A percentile compares a stretch with the other conserved stretches of the same genome.
These are phyloP conservation scores for Ichthyophthirius multifiliis DNA, from an alignment of 169 alveolate genomes.

Conservation along the genomic window DNA sequence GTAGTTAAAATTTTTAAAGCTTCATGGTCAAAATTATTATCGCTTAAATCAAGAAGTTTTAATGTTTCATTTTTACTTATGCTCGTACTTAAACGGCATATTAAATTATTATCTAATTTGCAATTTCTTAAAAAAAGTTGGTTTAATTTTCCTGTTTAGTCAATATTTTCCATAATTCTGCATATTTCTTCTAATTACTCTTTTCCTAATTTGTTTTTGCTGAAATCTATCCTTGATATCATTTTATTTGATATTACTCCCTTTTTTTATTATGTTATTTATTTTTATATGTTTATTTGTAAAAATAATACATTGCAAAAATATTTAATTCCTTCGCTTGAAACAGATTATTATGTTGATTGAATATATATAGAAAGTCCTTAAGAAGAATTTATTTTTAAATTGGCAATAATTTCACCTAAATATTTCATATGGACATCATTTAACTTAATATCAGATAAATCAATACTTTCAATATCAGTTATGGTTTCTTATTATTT, in stretches of 20 bases:
- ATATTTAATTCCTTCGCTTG: not conserved
- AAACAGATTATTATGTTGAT: not conserved
- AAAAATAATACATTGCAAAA: not conserved
- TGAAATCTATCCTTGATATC: not conserved
- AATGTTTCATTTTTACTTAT: not conserved
- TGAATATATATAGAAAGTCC: not conserved
- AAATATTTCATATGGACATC: not conserved
- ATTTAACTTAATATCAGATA: not conserved
- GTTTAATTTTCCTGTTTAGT: not conserved
- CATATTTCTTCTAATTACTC: conserved; percentile 1
- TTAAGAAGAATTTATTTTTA: not conserved
- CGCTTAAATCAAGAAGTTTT: not conserved
- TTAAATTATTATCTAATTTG: not conserved
- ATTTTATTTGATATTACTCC: not conserved
- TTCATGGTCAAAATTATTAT: not conserved
- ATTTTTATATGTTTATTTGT: not conserved
- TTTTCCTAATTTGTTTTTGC: not conserved
- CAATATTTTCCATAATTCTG: not conserved
- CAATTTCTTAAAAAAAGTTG: not conserved
- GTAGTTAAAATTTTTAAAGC: not conserved
- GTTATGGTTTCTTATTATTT: not conserved
- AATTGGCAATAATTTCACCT: not conserved
- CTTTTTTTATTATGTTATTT: not conserved
- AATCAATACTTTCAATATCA: not conserved
- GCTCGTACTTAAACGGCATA: not conserved